These are phyloP conservation scores for Talaromyces borbonicus DNA, from an alignment of 495 filamentous ascomycete species.

Conservation along the genomic window DNA sequence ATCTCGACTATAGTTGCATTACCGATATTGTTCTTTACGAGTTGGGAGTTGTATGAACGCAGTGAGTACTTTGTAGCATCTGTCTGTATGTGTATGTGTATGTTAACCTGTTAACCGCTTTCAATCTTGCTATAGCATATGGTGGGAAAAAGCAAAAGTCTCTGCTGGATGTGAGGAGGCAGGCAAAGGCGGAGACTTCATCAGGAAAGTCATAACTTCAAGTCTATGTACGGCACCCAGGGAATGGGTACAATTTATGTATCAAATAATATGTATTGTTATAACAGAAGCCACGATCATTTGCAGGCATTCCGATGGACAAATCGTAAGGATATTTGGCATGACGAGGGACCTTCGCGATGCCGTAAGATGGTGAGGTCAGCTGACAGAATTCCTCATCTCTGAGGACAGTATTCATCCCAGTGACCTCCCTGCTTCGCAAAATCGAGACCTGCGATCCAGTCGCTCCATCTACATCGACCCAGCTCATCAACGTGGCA, in stretches of 20 bases:
- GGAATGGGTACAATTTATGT: neutral
- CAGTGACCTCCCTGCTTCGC: slow-evolving; percentile 59
- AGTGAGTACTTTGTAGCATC: slow-evolving; percentile 16
- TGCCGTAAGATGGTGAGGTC: too few species aligned
- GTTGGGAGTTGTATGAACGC: slow-evolving; percentile 21
- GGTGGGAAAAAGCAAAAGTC: slow-evolving; percentile 4
- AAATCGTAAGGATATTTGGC: too few species aligned
- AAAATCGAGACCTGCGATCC: slow-evolving; percentile 64
- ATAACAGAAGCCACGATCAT: too few species aligned
- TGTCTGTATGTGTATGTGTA: slow-evolving; percentile 8
- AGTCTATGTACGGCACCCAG: neutral
- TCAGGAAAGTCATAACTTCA: neutral
- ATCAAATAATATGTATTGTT: neutral
- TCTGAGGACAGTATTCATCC: slow-evolving; percentile 50
- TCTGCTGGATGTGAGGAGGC: neutral
- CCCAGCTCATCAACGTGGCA: slow-evolving; percentile 60
- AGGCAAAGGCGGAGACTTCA: neutral
- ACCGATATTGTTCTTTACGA: slow-evolving; percentile 23
- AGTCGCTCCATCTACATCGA: slow-evolving; percentile 52
- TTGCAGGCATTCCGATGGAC: too few species aligned
- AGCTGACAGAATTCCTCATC: too few species aligned
- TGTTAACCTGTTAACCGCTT: slow-evolving; percentile 3
- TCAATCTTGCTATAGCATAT: neutral
- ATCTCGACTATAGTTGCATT: slow-evolving; percentile 23
- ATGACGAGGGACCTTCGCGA: too few species aligned